Base-by-base conservation (phyloP, 2,329 filamentous ascomycete species). In the Stagonosporopsis rhizophila region DNA sequence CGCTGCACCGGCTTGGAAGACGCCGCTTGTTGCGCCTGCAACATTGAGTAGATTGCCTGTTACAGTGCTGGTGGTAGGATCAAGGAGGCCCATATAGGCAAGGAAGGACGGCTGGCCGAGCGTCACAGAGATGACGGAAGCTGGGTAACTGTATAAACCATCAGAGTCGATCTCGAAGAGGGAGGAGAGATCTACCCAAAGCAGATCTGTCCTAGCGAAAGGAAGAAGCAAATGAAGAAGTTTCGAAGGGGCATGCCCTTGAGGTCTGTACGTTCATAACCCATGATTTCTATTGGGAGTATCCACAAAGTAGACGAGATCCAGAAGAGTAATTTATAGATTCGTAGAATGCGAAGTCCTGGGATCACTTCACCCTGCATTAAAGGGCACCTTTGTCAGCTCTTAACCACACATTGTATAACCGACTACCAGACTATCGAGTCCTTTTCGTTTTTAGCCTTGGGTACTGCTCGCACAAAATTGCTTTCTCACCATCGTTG, bases 161-260 rank as follows among this genome's bases (percentile, higher is more conserved):
- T n/a, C 17, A 37, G 15, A 37, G 9, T 9, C 3, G 17, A 11
- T 9, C 9, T 12, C 6, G n/a, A 27, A 9, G 3, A 15, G 20
- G 22, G 12, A 32, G 6, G 6, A 20, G 12, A 11, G 39, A 25
- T 17, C 3, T 44, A 44, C 40, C 40, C 40, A 44, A 44, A 44
- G 27, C 40, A 44, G 8, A 44, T 44, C n/a, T 44, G 40, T 9
- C 40, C 40, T 14, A 44, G 40, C 8, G 40, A 44, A 8, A 44
- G 40, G 17, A 30, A 44, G 40, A 44, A 44, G 14, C 40, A 44
- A 5, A 44, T 30, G 25, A 44, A 32, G 27, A 44, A 44, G 17
- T 44, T 44, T n/a, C 14, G 30, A n/a, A 44, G 25, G 40, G 40
- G 40, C 40, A 44, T 44, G 12, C 40, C 40, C 40, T 44, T 44